Evolutionary conservation across 2,329 filamentous ascomycete genomes (phyloP), one percentile per base, ranked within the genome.

Genomic region (Ophiostoma sp.): DNA sequence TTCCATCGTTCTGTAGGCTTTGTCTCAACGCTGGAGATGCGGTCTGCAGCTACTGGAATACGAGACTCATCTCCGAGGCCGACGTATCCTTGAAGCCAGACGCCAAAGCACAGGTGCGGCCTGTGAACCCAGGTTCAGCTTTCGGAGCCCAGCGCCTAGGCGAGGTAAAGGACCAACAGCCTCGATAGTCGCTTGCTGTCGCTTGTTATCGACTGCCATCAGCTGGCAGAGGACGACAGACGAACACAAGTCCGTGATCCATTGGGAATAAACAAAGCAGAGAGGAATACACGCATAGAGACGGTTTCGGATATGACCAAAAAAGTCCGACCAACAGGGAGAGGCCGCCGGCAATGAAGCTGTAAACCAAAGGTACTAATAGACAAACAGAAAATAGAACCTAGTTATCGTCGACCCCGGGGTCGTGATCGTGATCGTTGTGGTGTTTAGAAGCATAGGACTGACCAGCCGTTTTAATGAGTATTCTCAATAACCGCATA

Each of bases 21-120:
- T 60, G 27, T 60, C 55, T 60, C 3, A 18, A 60, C 11, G 55
- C 55, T 60, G 55, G 27, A 36, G 55, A 60, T 60, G 55, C 55
- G 8, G 38, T 18, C 38, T 38, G 11, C 27, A 27, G 27, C 27
- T 27, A 27, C 27, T 27, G 6, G 14, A 38, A 38, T 60, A 58
- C 27, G 27, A 60, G 27, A 44, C 9, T 60, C 27, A 38, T 38
- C 2, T 18, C 11, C 27, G 27, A 18, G 11, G 55, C 55, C 38
- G 42, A 44, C 6, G 42, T 12, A 44, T 44, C 7, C 6, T 44
- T 44, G 42, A 44, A 44, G 27, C 27, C 27, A 27, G 27, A 27
- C 27, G 49, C 18, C 49, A 27, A 36, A 55, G 49, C 9, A 55
- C 49, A 55, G 49, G 12, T 18, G n/a, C 27, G 49, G 49, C 49